Conservation (phyloP, 2,329 filamentous ascomycete genomes). For the Nemania bipapillata region DNA sequence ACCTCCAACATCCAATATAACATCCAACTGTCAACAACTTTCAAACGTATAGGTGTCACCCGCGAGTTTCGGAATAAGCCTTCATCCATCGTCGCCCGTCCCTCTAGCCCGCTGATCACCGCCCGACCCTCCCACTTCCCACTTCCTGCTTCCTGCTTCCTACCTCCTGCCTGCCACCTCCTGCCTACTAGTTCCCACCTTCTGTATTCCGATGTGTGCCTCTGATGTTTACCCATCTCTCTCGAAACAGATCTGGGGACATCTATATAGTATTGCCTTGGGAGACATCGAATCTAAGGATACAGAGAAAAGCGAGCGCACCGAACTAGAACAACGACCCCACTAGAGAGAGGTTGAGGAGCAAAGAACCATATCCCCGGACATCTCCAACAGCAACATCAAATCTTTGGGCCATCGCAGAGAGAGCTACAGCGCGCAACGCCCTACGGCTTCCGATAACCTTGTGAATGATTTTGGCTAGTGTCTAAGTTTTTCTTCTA, state of each 20-base stretch:
- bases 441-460: neutral
- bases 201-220: conserved; percentile 44
- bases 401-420: conserved; percentile 32
- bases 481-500: conserved; percentile 12
- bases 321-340: conserved; percentile 1
- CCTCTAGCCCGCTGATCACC: conserved; percentile 34
- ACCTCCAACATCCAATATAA: conserved; percentile 3
- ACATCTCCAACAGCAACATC: conserved; percentile 12
- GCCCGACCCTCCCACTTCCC: conserved; percentile 31
- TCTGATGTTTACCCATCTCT: conserved; percentile 41
- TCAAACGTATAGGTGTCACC: neutral
- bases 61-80: neutral
- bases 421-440: conserved; percentile 18
- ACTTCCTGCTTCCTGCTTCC: conserved; percentile 7
- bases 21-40: neutral
- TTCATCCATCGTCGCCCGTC: conserved; percentile 14
- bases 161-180: conserved; percentile 8
- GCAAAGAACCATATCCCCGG: conserved; percentile 9
- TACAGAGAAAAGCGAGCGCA: conserved; percentile 8
- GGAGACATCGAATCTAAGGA: conserved; percentile 9
- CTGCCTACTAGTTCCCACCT: neutral
- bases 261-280: conserved; percentile 11
- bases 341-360: conserved; percentile 2
- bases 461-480: conserved; percentile 28
- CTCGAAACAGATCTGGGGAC: conserved; percentile 37